Base-by-base conservation (phyloP, 441 rosid species). In the Bocquillonia castaneifolia region DNA sequence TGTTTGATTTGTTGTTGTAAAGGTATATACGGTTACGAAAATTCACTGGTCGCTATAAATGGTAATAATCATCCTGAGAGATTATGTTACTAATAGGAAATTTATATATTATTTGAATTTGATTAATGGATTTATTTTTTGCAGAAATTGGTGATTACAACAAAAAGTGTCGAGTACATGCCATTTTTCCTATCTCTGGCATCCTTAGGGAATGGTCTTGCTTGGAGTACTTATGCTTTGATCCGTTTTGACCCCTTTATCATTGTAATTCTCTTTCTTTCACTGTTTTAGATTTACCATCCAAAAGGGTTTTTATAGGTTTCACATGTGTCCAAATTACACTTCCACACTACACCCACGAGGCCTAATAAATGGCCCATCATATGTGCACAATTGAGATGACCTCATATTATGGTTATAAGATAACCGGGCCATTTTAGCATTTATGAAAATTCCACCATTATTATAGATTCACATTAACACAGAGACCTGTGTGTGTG, bases 141-240 rank as follows among this genome's bases (percentile, higher is more conserved):
- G 79, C 87, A 93, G 98, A 86, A 86, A 80, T 68, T 84, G 76
- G 97, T 91, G 81, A 85, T 89, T 22, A 74, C 76, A 31, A 89
- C 95, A 6, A 89, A 89, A 73, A 93, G 98, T 68, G 98, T 93
- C 70, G 93, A 85, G 80, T 93, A 82, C 60, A 93, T 93, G 99
- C 97, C 97, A n/a, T 81, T 91, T 61, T 83, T 42, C 61, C 77
- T 93, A 15, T 91, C 98, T 3, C 73, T 93, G 23, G 89, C 85
- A 64, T 79, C 89, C 23, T 83, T 89, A 10, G 89, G 76, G 5
- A 93, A 91, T 54, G 92, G 92, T 39, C 68, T 81, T 67, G 74
- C 85, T 64, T 93, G 97, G 99, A 66, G 83, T 52, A 69, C 81
- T 28, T 94, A 91, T 74, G 93, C 97, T 34, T 83, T 89, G 69